These are phyloP conservation scores for Lachancea mirantina DNA, from an alignment of 805 yeast species.

Conservation along the genomic window DNA sequence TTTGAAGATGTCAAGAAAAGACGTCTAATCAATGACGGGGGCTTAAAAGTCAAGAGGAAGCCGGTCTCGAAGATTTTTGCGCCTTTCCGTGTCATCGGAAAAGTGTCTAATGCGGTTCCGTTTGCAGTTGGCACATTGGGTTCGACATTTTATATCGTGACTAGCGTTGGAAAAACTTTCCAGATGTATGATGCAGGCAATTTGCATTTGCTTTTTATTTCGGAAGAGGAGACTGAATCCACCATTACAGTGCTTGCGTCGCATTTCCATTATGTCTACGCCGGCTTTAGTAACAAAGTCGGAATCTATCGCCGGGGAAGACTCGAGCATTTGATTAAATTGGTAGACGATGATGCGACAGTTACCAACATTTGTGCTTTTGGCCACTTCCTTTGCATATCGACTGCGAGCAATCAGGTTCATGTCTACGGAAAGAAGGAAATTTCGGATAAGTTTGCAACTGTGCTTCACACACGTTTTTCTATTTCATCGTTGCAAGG, in stretches of 20 bases:
- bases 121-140: conserved; percentile 88
- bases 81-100: conserved; percentile 84
- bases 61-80: conserved; percentile 56
- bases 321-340: conserved; percentile 35
- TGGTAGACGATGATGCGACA: conserved; percentile 31
- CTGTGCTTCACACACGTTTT: conserved; percentile 63
- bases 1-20: neutral
- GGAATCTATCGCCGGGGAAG: conserved; percentile 82
- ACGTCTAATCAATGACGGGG: conserved; percentile 3
- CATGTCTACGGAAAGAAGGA: conserved; percentile 47
- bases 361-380: conserved; percentile 53
- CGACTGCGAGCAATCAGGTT: conserved; percentile 39
- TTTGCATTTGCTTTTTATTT: conserved; percentile 76
- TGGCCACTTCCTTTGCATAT: conserved; percentile 69
- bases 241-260: conserved; percentile 68
- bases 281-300: conserved; percentile 60
- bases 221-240: conserved; percentile 65
- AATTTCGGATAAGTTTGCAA: conserved; percentile 36
- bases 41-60: conserved; percentile 4
- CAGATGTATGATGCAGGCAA: conserved; percentile 91
- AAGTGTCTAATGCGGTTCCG: conserved; percentile 80
- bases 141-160: conserved; percentile 75
- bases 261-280: conserved; percentile 78
- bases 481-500: conserved; percentile 46
- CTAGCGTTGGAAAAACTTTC: conserved; percentile 82